Conservation (phyloP, 1,284 basidiomycete species). For the Malassezia slooffiae region DNA sequence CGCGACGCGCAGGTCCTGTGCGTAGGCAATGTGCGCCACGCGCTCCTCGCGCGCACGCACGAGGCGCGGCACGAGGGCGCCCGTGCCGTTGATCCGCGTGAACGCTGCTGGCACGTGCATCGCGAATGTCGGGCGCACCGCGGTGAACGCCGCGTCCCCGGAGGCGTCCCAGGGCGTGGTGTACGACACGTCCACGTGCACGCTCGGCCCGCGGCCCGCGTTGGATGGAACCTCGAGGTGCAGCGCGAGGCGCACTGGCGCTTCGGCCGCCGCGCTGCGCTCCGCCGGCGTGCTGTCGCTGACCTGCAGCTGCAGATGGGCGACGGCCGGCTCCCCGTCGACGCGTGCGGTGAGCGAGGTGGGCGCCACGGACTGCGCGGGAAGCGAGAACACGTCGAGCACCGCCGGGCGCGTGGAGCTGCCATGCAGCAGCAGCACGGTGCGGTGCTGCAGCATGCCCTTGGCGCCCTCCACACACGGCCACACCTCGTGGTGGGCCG, state of each 20-base stretch:
- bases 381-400: too few relatives aligned
- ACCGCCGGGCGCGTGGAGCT: too few relatives aligned
- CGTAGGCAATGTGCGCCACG: neutral
- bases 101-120: neutral
- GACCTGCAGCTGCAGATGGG: neutral
- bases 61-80: neutral
- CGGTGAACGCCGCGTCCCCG: neutral
- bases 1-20: neutral
- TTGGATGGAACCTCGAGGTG: too few relatives aligned
- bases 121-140: neutral
- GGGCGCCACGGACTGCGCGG: too few relatives aligned
- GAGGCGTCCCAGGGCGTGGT: neutral
- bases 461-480: neutral
- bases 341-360: neutral
- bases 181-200: neutral
- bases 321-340: neutral
- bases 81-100: neutral
- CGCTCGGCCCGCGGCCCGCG: neutral
- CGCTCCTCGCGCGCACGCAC: too few relatives aligned
- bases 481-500: conserved; percentile 4
- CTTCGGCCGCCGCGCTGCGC: too few relatives aligned
- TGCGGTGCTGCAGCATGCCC: neutral
- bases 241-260: neutral
- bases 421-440: neutral
- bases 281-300: neutral